Base-by-base conservation (phyloP, 1,284 basidiomycete genomes). In the Ceraceosorus bombacis region DNA sequence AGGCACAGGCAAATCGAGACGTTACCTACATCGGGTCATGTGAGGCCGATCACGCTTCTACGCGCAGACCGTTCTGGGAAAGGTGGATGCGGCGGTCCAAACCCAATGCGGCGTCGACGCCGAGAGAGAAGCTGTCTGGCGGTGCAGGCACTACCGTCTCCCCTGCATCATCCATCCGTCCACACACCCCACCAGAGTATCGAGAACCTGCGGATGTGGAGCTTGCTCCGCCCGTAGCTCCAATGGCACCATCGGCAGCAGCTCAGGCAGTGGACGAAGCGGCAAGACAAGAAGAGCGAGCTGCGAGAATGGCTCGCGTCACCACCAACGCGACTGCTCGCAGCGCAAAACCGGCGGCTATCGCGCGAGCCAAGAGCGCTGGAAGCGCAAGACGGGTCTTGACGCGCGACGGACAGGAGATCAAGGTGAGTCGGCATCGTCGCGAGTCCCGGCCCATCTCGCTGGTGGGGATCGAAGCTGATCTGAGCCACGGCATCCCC, bases 341-440 rank as follows among this genome's bases (percentile, higher is more conserved):
- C 27, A 27, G 27, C 27, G 27, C 27, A 27, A 27, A 27, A 3
- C 27, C 27, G 27, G 27, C 27, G 27, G 27, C 27, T 3, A 27
- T 58, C 56, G 13, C 49, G n/a, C 52, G 55, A 9, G 17, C 51
- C 13, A 38, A 38, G 10, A 58, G 56, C 43, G 55, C 15, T n/a
- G 27, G 27, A n/a, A 40, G 53, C 37, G 46, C 59, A 1, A 54
- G 59, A 9, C 37, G 58, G n/a, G 39, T 60, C n/a, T n/a, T 60
- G 37, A 60, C 58, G 12, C 41, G n/a, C 36, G 55, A 52, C 15
- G 58, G 58, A 8, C 9, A 53, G n/a, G 58, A 60, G 39, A 37
- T 60, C 52, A 58, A 57, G 17, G 58, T 60, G 27, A 59, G 57
- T 15, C 15, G 10, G 9, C 43, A 10, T 15, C 43, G 10, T 46